Conservation (phyloP, 2,329 filamentous ascomycete genomes). For the Pseudocercospora crystallina region DNA sequence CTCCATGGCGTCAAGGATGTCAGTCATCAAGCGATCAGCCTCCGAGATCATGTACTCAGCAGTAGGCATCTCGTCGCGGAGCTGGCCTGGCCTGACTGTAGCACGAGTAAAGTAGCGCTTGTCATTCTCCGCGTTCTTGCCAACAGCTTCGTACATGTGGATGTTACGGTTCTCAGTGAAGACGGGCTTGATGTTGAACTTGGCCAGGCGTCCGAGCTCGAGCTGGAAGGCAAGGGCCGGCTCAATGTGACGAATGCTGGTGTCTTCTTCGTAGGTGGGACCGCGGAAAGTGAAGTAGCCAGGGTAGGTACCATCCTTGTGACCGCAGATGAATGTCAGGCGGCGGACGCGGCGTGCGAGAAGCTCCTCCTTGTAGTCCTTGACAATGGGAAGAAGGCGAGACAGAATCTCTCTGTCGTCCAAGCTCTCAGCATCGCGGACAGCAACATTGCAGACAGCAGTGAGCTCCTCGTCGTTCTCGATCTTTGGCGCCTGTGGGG, state of each 20-base stretch:
- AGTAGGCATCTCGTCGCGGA: constrained; percentile 97
- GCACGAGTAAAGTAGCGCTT: constrained; percentile 98
- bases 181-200: constrained; percentile 97
- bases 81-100: constrained; percentile 87
- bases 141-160: constrained; percentile 95
- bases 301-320: constrained; percentile 89
- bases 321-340: constrained; percentile 93
- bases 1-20: constrained; percentile 95
- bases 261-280: constrained; percentile 82
- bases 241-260: constrained; percentile 95
- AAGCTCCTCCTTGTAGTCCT: constrained; percentile 80
- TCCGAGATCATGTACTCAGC: constrained; percentile 97
- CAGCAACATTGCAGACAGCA: constrained; percentile 87
- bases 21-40: constrained; percentile 92
- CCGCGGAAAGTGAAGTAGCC: constrained; percentile 99
- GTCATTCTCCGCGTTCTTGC: constrained; percentile 91
- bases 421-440: constrained; percentile 80
- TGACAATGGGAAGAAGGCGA: constrained; percentile 73
- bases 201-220: constrained; percentile 87
- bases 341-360: constrained; percentile 79
- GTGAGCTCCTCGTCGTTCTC: constrained; percentile 75
- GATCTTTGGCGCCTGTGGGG: constrained; percentile 48
- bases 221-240: constrained; percentile 98
- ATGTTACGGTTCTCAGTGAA: constrained; percentile 99
- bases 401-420: constrained; percentile 78